A percentile compares a stretch with the other conserved stretches of the same genome.
Evolutionary conservation across 495 filamentous ascomycete genomes (phyloP).

Genomic region (Oidiodendron maius): DNA sequence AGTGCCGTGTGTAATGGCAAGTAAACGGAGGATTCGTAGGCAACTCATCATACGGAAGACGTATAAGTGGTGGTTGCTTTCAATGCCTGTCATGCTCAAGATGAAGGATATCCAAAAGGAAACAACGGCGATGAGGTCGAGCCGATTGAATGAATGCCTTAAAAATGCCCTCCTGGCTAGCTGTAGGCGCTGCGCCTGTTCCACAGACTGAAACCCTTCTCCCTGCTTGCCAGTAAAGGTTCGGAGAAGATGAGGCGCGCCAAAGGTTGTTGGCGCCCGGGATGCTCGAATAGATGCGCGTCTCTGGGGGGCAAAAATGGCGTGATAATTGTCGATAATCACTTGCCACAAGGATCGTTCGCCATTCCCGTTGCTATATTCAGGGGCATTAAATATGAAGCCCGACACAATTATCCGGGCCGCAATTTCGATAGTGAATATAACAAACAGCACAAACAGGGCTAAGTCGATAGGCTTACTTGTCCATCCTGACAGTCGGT

Average conservation of each 20-base stretch:
- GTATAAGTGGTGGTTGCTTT: constrained; percentile 64
- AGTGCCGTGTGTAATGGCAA: constrained; percentile 87
- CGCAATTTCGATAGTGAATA: constrained; percentile 84
- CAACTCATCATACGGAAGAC: constrained; percentile 96
- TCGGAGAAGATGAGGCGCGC: constrained; percentile 67
- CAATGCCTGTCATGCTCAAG: constrained; percentile 60
- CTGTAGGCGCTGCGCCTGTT: constrained; percentile 76
- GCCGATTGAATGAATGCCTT: constrained; percentile 88
- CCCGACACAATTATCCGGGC: constrained; percentile 87
- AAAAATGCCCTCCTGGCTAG: constrained; percentile 90
- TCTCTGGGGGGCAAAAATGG: constrained; percentile 61
- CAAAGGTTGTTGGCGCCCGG: constrained; percentile 21
- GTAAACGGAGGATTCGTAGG: constrained; percentile 81
- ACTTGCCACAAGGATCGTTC: constrained; percentile 65
- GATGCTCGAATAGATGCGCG: constrained; percentile 10
- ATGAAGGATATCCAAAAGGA: constrained; percentile 88
- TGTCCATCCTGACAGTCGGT: constrained; percentile 54
- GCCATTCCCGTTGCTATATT: constrained; percentile 76
- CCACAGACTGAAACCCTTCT: constrained; percentile 41
- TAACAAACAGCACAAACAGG: constrained; percentile 74
- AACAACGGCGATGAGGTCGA: constrained; percentile 95
- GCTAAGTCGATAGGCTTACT: constrained; percentile 66
- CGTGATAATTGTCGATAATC: constrained; percentile 66
- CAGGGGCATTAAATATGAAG: constrained; percentile 77
- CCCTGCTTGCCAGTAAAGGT: constrained; percentile 68